These are phyloP conservation scores for Stentor coeruleus DNA, from an alignment of 73 alveolate species.

Conservation along the genomic window DNA sequence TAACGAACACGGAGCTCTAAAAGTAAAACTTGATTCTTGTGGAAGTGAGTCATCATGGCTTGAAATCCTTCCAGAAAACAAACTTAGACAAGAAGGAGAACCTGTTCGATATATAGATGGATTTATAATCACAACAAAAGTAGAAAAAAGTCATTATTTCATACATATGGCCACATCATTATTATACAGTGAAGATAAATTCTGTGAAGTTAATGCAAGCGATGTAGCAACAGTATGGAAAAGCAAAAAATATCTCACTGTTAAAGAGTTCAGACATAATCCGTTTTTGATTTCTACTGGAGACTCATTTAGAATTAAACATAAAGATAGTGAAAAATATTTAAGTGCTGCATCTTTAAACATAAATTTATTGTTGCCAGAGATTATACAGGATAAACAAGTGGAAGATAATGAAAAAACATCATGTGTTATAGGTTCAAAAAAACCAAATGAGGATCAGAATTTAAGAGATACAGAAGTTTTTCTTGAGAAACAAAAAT, in stretches of 20 bases:
- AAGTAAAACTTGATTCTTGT: not conserved
- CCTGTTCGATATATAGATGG: constrained; percentile 15
- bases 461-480: not conserved
- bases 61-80: constrained; percentile 10
- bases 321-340: constrained; percentile 13
- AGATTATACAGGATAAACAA: not conserved
- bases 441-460: not conserved
- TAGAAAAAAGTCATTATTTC: not conserved
- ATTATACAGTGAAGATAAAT: not conserved
- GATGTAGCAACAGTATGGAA: not conserved
- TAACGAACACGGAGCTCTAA: constrained; percentile 4
- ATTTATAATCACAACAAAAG: not conserved
- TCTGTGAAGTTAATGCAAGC: constrained; percentile 10
- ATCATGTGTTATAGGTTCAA: not conserved
- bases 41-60: not conserved
- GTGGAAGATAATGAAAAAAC: not conserved
- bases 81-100: constrained; percentile 25
- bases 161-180: constrained; percentile 1
- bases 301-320: constrained; percentile 12
- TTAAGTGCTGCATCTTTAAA: not conserved
- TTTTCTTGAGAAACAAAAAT: not conserved
- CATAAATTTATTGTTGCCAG: not conserved
- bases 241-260: not conserved
- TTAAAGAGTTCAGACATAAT: not conserved
- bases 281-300: constrained; percentile 8